These are phyloP conservation scores for Magnolia changhungtana DNA, from an alignment of 164 flowering plant genomes.

Conservation along the genomic window DNA sequence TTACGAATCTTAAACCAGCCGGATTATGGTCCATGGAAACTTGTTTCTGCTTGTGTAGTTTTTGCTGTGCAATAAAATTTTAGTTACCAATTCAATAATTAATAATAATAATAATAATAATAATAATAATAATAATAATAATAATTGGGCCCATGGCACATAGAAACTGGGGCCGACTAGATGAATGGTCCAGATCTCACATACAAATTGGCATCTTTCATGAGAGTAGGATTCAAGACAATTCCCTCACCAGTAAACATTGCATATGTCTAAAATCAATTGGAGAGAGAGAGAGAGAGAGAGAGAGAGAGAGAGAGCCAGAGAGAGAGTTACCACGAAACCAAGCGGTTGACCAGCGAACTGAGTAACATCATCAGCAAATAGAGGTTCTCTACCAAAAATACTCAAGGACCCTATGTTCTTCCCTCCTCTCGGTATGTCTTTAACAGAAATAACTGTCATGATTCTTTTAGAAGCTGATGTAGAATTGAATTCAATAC, in stretches of 20 bases:
- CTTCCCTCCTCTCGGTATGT: conserved; percentile 64
- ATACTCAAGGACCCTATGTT: conserved; percentile 52
- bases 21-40: too few relatives aligned
- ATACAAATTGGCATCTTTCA: background rate
- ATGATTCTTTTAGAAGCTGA: conserved; percentile 39
- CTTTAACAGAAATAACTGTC: conserved; percentile 55
- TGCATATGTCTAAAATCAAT: background rate
- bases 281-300: background rate
- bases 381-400: conserved; percentile 67
- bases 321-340: conserved; percentile 52
- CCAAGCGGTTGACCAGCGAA: conserved; percentile 75
- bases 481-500: conserved; percentile 34
- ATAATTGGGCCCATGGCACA: too few relatives aligned
- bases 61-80: too few relatives aligned
- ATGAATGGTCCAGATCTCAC: background rate
- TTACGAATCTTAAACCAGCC: too few relatives aligned
- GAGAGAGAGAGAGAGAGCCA: conserved; percentile 1
- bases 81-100: too few relatives aligned
- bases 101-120: too few relatives aligned
- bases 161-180: background rate
- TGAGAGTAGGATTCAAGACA: too few relatives aligned
- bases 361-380: conserved; percentile 63
- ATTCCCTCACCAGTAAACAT: too few relatives aligned
- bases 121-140: too few relatives aligned
- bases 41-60: too few relatives aligned